A percentile compares a stretch with the other conserved stretches of the same genome.
Conservation (phyloP, 2,329 filamentous ascomycete genomes). For the Calonectria crousiana region DNA sequence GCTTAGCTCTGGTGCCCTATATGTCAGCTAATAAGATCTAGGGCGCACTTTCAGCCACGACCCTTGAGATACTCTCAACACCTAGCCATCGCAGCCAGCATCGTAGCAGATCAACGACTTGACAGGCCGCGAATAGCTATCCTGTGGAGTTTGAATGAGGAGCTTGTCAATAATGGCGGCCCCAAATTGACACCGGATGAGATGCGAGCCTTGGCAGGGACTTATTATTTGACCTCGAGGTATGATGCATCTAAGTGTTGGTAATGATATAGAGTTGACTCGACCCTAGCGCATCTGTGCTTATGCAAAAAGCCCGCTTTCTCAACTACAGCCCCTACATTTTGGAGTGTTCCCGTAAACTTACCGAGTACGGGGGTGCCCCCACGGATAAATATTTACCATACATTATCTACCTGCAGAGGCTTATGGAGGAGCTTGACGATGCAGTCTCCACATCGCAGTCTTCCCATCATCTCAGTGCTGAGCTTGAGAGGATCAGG, state of each 20-base stretch:
- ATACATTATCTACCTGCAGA: constrained; percentile 47
- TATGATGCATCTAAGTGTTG: constrained; percentile 10
- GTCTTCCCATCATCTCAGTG: constrained; percentile 18
- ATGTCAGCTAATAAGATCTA: constrained; percentile 30
- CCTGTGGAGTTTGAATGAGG: constrained; percentile 45
- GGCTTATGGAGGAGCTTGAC: constrained; percentile 47
- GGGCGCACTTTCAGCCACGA: constrained; percentile 49
- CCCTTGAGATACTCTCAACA: constrained; percentile 46
- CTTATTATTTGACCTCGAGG: constrained; percentile 50
- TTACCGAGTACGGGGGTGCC: constrained; percentile 24
- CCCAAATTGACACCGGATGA: constrained; percentile 43
- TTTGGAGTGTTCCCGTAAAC: constrained; percentile 39
- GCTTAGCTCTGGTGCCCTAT: neutral
- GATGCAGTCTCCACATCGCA: constrained; percentile 34
- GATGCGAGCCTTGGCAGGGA: constrained; percentile 45
- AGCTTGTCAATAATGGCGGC: constrained; percentile 27
- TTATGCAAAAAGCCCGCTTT: constrained; percentile 47
- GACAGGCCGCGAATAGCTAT: constrained; percentile 43
- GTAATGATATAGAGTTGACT: neutral
- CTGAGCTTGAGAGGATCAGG: constrained; percentile 37
- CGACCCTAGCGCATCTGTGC: constrained; percentile 37
- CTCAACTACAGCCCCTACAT: constrained; percentile 46
- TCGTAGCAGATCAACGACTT: constrained; percentile 47
- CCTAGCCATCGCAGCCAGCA: constrained; percentile 47
- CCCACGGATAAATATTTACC: constrained; percentile 45